phyloP scores from a whole-genome alignment of 139 green algal genomes.

The Picochlorum costavermella region DNA sequence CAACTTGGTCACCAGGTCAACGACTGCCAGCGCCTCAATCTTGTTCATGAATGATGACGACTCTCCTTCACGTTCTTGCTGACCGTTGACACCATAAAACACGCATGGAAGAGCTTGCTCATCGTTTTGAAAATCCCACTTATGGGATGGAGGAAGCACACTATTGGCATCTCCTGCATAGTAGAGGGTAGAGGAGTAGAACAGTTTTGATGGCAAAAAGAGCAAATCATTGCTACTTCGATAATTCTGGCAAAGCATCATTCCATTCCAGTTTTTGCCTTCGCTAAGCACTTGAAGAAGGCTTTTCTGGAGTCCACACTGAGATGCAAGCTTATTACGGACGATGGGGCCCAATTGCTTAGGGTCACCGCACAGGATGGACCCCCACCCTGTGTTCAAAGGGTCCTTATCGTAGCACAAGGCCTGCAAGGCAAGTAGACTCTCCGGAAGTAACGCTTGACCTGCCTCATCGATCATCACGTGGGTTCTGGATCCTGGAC shows the following conservation, averaged over 20 bases:
- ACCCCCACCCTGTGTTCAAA: slow-evolving; percentile 10
- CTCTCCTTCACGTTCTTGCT: slow-evolving; percentile 51
- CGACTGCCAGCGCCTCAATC: slow-evolving; percentile 42
- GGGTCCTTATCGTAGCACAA: slow-evolving; percentile 3
- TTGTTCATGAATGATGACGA: slow-evolving; percentile 60
- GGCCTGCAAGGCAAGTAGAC: slow-evolving; percentile 44
- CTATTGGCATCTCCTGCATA: slow-evolving; percentile 17
- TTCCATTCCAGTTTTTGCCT: neutral
- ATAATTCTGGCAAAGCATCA: neutral
- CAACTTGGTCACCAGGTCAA: slow-evolving; percentile 44
- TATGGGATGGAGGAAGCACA: too few species aligned
- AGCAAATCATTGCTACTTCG: neutral
- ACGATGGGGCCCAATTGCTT: slow-evolving; percentile 64
- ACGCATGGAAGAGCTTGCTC: slow-evolving; percentile 13
- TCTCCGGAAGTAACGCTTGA: slow-evolving; percentile 45
- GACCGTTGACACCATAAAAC: slow-evolving; percentile 55
- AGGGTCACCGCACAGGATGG: slow-evolving; percentile 61
- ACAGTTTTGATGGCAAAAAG: slow-evolving; percentile 26
- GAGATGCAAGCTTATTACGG: slow-evolving; percentile 23
- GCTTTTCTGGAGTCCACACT: slow-evolving; percentile 40
- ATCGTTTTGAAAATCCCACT: too few species aligned
- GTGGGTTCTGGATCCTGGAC: slow-evolving; percentile 37
- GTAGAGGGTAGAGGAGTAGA: slow-evolving; percentile 53
- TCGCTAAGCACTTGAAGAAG: slow-evolving; percentile 57
- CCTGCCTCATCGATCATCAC: slow-evolving; percentile 63